Evolutionary conservation across 371 early-diverging fungal genomes (phyloP), one percentile per base, ranked within the genome.

Genomic region (Mortierella sp.): DNA sequence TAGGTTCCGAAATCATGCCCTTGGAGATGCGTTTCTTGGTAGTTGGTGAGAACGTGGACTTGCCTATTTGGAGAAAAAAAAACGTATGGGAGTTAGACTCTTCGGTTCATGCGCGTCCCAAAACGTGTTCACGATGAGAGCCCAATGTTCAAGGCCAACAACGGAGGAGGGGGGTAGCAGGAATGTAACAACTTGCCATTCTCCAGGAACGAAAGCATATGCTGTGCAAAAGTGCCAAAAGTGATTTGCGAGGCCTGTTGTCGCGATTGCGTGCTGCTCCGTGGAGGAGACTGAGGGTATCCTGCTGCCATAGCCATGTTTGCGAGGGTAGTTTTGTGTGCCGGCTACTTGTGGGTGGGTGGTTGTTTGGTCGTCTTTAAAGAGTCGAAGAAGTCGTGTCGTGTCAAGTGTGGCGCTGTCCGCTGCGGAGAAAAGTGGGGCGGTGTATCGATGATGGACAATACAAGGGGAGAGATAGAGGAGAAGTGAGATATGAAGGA

Each of bases 1-100:
- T 61, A n/a, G 81, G 81, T 30, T 70, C 71, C 13, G 81, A 81
- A 38, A 81, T 81, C 61, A 76, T 76, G 38, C 69, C 69, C 55
- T 76, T 76, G 58, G 76, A 76, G 54, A 76, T 76, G 13, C 76
- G 69, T 6, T 50, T 56, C 41, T 76, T 76, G 23, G 76, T 48
- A 0, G 76, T 61, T 3, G 66, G 65, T 24, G 70, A 46, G 42
- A 76, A 76, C 14, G 64, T 58, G 50, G 69, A 76, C 53, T 76
- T 76, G 54, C 76, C 76, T 76, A 50, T 54, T 41, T 23, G 3
- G 1, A 38, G 23, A 7, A 19, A 50, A 60, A 58, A 51, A 8
- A 26, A 38, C 39, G 9, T 2, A 31, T 12, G 4, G 10, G 34
- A 10, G 34, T 34, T 34, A 34, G 34, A 34, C 34, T n/a, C n/a